Percentiles rank a stretch among this genome's conserved stretches.
phyloP scores from a whole-genome alignment of 2,329 filamentous ascomycete genomes.

The Aspergillaceae sp. region DNA sequence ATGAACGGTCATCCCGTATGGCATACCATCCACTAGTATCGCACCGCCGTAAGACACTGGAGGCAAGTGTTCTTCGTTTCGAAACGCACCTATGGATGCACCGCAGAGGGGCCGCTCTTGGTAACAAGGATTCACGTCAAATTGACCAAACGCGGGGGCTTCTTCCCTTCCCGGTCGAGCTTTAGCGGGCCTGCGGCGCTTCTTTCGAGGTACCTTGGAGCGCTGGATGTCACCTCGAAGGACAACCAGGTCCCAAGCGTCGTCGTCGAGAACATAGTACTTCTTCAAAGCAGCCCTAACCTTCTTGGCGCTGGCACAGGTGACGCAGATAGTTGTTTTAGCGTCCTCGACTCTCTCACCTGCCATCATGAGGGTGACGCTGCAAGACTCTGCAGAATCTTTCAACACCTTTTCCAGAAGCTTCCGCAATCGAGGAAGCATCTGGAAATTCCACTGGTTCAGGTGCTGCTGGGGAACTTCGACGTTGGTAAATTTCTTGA shows the following conservation, averaged over 20 bases:
- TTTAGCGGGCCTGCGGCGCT: constrained; percentile 30
- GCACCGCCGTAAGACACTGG: constrained; percentile 87
- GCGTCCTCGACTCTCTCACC: constrained; percentile 50
- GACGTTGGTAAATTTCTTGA: constrained; percentile 40
- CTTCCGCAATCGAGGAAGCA: constrained; percentile 50
- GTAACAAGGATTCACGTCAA: constrained; percentile 58
- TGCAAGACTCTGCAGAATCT: constrained; percentile 53
- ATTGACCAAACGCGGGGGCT: constrained; percentile 18
- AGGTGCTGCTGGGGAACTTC: constrained; percentile 49
- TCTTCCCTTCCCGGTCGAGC: constrained; percentile 19
- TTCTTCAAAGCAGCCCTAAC: constrained; percentile 51
- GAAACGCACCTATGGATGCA: constrained; percentile 87
- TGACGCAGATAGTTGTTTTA: constrained; percentile 54
- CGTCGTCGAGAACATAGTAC: constrained; percentile 49
- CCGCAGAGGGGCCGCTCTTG: constrained; percentile 74
- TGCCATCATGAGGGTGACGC: constrained; percentile 52
- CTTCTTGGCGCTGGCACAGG: constrained; percentile 51
- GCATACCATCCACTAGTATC: constrained; percentile 71
- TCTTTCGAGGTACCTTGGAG: constrained; percentile 43
- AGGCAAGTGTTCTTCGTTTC: constrained; percentile 73
- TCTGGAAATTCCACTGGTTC: constrained; percentile 50
- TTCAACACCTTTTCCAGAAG: constrained; percentile 51
- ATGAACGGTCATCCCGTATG: constrained; percentile 92
- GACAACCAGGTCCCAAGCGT: constrained; percentile 52
- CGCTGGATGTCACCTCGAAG: constrained; percentile 50